Base-by-base conservation (phyloP, 768 basidiomycete species). In the Ramaria rubella region DNA sequence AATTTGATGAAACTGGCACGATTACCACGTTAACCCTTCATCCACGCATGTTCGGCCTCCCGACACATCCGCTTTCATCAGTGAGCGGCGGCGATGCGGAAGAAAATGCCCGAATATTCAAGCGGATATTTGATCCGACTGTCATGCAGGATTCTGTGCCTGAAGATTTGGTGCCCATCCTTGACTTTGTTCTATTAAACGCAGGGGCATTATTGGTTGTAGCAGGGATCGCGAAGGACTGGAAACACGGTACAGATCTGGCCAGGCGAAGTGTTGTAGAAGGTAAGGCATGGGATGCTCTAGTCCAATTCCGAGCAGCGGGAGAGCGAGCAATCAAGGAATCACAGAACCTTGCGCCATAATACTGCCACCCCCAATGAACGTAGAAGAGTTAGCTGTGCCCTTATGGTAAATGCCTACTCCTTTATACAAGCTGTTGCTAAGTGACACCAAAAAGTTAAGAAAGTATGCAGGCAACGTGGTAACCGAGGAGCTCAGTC, bases 161-260 rank as follows among this genome's bases (percentile, higher is more conserved):
- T 0, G 72, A 74, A 53, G 70, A 69, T 4, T 67, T 92, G 58
- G 74, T 71, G 8, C 79, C 93, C 0, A 78, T 95, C 34, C 70
- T 84, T 49, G 85, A 96, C 64, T 98, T 94, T 67, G 90, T 98
- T 58, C 72, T 94, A 58, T 72, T 98, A 72, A 97, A 99, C 64
- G 82, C 94, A 2, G 85, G 93, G 4, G 94, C 93, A 14, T 68
- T 98, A 56, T 72, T 99, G 40, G 84, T 94, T 26, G 83, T 97
- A 3, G 84, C 90, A 5, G 94, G 93, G 5, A 57, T 86, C 44
- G 92, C 87, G 21, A 67, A 67, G 30, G 79, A 82, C 64, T 91
- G 80, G 65, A 77, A 77, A 62, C 79, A 91, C 17, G 94, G 92
- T 2, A 82, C 87, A 0, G 69, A 72, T 58, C 62, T 87, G 60